phyloP scores from a whole-genome alignment of 1,284 basidiomycete species.

The Ustilago loliicola region DNA sequence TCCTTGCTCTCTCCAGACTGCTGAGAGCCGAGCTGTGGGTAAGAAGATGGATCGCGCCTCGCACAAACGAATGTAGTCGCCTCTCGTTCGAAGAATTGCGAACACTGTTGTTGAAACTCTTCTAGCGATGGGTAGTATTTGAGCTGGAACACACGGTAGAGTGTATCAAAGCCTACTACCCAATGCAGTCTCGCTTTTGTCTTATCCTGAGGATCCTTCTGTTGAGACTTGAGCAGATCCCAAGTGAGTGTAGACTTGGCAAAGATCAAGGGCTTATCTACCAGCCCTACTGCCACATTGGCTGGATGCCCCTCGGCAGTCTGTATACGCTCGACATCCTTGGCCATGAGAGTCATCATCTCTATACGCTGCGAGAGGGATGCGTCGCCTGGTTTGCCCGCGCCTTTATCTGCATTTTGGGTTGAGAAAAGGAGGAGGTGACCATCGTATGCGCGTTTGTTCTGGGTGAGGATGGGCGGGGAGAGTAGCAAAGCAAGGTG shows the following conservation, averaged over 20 bases:
- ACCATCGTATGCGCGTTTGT: slow-evolving; percentile 76
- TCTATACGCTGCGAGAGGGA: slow-evolving; percentile 61
- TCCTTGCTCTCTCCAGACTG: not conserved
- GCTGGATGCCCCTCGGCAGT: slow-evolving; percentile 25
- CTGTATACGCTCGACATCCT: slow-evolving; percentile 51
- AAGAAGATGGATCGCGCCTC: slow-evolving; percentile 42
- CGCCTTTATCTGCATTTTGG: slow-evolving; percentile 87
- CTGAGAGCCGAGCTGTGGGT: slow-evolving; percentile 15
- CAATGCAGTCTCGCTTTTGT: slow-evolving; percentile 74
- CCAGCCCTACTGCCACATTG: slow-evolving; percentile 83
- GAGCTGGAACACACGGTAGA: slow-evolving; percentile 84
- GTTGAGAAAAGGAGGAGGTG: slow-evolving; percentile 86
- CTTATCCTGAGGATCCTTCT: not conserved
- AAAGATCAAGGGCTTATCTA: slow-evolving; percentile 89
- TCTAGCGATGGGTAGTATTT: slow-evolving; percentile 78
- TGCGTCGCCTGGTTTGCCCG: slow-evolving; percentile 77
- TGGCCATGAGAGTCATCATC: slow-evolving; percentile 70
- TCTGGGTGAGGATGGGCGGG: slow-evolving; percentile 64
- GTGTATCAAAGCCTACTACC: slow-evolving; percentile 87
- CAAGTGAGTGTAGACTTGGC: slow-evolving; percentile 80
- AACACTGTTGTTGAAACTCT: slow-evolving; percentile 76
- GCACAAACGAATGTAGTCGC: slow-evolving; percentile 76
- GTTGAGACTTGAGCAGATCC: slow-evolving; percentile 71
- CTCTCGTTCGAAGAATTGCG: slow-evolving; percentile 76
- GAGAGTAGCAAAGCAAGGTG: slow-evolving; percentile 82